Evolutionary conservation across 169 alveolate species (phyloP), one percentile per base, ranked within the genome.

Genomic region (Eimeria necatrix): DNA sequence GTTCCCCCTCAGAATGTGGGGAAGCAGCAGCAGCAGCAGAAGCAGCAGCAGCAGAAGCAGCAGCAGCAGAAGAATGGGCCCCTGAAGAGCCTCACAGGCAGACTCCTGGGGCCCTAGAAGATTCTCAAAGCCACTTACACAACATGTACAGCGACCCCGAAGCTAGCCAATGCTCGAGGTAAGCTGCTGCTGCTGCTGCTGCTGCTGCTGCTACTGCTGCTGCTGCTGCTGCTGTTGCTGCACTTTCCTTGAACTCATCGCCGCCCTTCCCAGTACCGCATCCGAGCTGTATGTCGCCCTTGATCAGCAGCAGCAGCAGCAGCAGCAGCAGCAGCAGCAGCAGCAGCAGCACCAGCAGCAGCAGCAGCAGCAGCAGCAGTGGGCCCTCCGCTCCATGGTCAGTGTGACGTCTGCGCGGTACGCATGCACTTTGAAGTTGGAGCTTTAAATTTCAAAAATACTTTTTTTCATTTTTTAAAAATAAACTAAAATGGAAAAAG

Each of bases 351-450:
- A n/a, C n/a, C 70, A 5, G 73, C 76, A 22, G 41, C 73, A 83
- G 76, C 71, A 83, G 74, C 91, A 56, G 76, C 71, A 83, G 71
- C 91, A 52, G 91, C 76, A 56, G 76, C 51, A 83, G 91, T 5
- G 46, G 56, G 51, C 16, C 10, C 83, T 26, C 6, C 59, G 49
- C 68, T n/a, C 41, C 41, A 32, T 32, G 41, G 41, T 32, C 41
- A 32, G 41, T 32, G 41, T 32, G 41, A 32, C 41, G 2, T 32
- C 41, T 32, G 41, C 41, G 41, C 41, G 41, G 41, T 32, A 32
- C 41, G 41, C 41, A 32, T 32, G 41, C 41, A 32, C 2, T 32
- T 32, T 32, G 41, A 32, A 32, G 41, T 32, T 32, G 41, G 41
- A 32, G 41, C 2, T 0, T 32, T 32, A 0, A 32, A 32, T 32